Evolutionary conservation across 2,329 filamentous ascomycete genomes (phyloP), one percentile per base, ranked within the genome.

Genomic region (Decorospora gaudefroyi): DNA sequence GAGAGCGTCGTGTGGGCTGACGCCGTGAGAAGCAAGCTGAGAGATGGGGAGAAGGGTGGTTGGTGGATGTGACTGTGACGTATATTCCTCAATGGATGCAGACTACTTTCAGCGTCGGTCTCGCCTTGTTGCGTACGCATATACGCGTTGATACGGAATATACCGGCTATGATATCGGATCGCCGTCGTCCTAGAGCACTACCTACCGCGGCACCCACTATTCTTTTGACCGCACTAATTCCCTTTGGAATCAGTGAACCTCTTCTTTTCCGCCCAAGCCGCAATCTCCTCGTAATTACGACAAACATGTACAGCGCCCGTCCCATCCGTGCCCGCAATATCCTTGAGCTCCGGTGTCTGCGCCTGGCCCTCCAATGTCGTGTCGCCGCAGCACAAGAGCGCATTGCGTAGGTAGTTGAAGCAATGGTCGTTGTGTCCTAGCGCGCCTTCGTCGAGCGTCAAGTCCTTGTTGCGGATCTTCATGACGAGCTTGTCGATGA

Each of bases 361-460:
- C 10, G 38, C 30, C 42, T 60, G 53, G 2, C 61, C 62, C 37
- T 65, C 62, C 1, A 65, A 42, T 16, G 59, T 53, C 25, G 57
- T 59, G 42, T 65, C 59, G 5, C 56, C 61, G 19, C 32, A 43
- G 23, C 61, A 65, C 51, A 62, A 51, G 9, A 64, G 33, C 7
- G 59, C 53, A 23, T 42, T 61, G 18, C 59, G 40, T 19, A 65
- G 19, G 30, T 65, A 65, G 23, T 63, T 56, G 33, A 64, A 57
- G 36, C 62, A 65, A 26, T 65, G 62, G 23, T 63, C 59, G 23
- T 60, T 63, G 19, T 65, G 62, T 27, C 38, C 38, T n/a, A 63
- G 34, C 19, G 43, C 29, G 5, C 47, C 42, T 22, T 65, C 58
- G 7, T 55, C 44, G 1, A 57, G 18, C 3, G 21, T 33, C 6